Evolutionary conservation across 148 eudicot species (phyloP).

Genomic region (Arbutus unedo): DNA sequence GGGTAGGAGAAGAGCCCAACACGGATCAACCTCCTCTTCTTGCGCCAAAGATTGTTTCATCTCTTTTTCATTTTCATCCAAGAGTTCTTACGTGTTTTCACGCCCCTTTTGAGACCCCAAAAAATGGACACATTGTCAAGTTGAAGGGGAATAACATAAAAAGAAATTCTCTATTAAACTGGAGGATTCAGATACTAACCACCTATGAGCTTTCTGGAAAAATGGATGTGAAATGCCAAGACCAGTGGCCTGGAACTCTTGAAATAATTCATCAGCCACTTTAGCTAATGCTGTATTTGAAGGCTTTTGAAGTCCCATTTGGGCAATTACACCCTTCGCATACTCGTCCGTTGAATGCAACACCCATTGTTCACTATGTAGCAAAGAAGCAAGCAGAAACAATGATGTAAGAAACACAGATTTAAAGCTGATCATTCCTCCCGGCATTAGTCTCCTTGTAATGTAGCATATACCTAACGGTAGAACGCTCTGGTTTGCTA

Average conservation of each 20-base stretch:
- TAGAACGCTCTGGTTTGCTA: constrained; percentile 87
- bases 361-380: constrained; percentile 79
- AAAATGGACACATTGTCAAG: background rate
- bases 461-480: constrained; percentile 43
- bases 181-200: constrained; percentile 47
- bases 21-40: too few species aligned
- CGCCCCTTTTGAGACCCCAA: too few species aligned
- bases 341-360: constrained; percentile 80
- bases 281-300: constrained; percentile 47
- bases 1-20: too few species aligned
- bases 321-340: constrained; percentile 64
- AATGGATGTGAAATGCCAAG: constrained; percentile 62
- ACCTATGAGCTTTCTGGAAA: constrained; percentile 92
- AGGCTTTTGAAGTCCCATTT: constrained; percentile 71
- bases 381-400: constrained; percentile 10
- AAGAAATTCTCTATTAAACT: background rate
- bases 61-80: too few species aligned
- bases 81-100: too few species aligned
- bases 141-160: background rate
- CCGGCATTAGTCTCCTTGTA: background rate
- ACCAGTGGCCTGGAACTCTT: constrained; percentile 66
- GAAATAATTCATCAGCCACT: constrained; percentile 70
- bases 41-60: too few species aligned
- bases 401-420: background rate
- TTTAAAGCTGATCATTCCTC: constrained; percentile 2